Evolutionary conservation across 2,329 filamentous ascomycete species (phyloP).

Genomic region (Exutisphaerella laricina): DNA sequence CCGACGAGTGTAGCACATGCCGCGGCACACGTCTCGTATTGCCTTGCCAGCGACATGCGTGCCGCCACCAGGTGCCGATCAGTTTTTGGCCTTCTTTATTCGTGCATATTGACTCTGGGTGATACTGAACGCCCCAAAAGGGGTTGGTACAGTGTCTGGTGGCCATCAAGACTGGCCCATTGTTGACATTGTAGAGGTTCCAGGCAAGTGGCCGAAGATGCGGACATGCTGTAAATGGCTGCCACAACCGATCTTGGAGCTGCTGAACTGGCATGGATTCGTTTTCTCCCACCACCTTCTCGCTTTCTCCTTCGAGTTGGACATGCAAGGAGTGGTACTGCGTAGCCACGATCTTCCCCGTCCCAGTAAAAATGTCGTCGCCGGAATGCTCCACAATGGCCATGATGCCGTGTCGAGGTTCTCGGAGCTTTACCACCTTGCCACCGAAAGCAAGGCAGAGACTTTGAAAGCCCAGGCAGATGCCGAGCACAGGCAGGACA

Average conservation of each 20-base stretch:
- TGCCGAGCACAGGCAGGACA: conserved; percentile 72
- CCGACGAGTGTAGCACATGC: neutral
- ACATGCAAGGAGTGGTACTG: conserved; percentile 66
- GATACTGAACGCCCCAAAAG: conserved; percentile 85
- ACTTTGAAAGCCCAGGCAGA: conserved; percentile 86
- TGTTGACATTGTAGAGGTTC: conserved; percentile 41
- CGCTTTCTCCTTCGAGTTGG: conserved; percentile 35
- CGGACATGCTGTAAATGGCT: conserved; percentile 33
- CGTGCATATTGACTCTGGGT: conserved; percentile 84
- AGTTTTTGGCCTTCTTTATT: conserved; percentile 59
- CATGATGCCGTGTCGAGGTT: conserved; percentile 78
- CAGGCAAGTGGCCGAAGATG: conserved; percentile 44
- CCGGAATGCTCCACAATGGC: conserved; percentile 57
- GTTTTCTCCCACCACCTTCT: conserved; percentile 32
- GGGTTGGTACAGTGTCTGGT: conserved; percentile 63
- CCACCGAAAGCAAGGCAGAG: conserved; percentile 65
- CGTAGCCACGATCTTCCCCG: conserved; percentile 61
- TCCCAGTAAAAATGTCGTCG: conserved; percentile 59
- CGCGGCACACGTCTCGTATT: neutral
- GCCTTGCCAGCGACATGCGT: conserved; percentile 40
- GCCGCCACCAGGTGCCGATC: conserved; percentile 68
- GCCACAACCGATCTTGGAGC: conserved; percentile 31
- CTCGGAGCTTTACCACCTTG: conserved; percentile 58
- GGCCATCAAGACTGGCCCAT: conserved; percentile 67
- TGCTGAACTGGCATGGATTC: conserved; percentile 8